Percentiles rank a stretch among this genome's conserved stretches.
phyloP scores from a whole-genome alignment of 495 filamentous ascomycete genomes.

The Rhizodiscina lignyota region DNA sequence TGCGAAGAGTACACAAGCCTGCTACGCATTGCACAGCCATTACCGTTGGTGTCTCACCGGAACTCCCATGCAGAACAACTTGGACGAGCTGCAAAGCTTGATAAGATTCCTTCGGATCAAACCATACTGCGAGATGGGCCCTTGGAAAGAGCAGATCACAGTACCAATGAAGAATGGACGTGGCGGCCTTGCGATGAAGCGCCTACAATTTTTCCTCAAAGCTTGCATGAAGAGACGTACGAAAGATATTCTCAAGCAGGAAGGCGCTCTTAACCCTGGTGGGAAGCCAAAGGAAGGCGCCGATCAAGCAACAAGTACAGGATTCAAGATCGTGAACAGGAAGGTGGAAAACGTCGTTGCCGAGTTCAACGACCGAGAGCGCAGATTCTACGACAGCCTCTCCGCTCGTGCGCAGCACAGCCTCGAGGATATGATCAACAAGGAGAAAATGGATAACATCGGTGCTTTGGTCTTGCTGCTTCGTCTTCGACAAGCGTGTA shows the following conservation, averaged over 20 bases:
- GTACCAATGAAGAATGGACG: slow-evolving; percentile 68
- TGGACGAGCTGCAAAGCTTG: slow-evolving; percentile 90
- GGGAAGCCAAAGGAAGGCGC: slow-evolving; percentile 36
- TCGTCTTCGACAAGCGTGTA: slow-evolving; percentile 80
- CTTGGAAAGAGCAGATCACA: slow-evolving; percentile 82
- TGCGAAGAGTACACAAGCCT: slow-evolving; percentile 81
- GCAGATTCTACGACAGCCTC: slow-evolving; percentile 68
- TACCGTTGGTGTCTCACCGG: slow-evolving; percentile 94
- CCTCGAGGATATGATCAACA: slow-evolving; percentile 74
- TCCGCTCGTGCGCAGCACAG: slow-evolving; percentile 72
- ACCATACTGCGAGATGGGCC: slow-evolving; percentile 64
- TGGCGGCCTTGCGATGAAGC: slow-evolving; percentile 75
- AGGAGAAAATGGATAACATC: slow-evolving; percentile 55
- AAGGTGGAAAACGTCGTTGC: slow-evolving; percentile 68
- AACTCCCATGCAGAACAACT: slow-evolving; percentile 93
- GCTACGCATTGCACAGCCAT: slow-evolving; percentile 59
- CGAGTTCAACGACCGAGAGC: slow-evolving; percentile 64
- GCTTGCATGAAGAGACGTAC: slow-evolving; percentile 94
- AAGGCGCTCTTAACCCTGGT: slow-evolving; percentile 56
- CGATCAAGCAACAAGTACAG: slow-evolving; percentile 32
- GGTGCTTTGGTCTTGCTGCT: slow-evolving; percentile 77
- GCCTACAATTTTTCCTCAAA: slow-evolving; percentile 66
- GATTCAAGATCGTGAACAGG: slow-evolving; percentile 74
- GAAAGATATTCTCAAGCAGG: slow-evolving; percentile 82
- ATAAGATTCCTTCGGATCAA: slow-evolving; percentile 87